Percentiles rank a stretch among this genome's conserved stretches.
These are phyloP conservation scores for Onygenales sp. DNA, from an alignment of 2,329 filamentous ascomycete species.

Conservation along the genomic window DNA sequence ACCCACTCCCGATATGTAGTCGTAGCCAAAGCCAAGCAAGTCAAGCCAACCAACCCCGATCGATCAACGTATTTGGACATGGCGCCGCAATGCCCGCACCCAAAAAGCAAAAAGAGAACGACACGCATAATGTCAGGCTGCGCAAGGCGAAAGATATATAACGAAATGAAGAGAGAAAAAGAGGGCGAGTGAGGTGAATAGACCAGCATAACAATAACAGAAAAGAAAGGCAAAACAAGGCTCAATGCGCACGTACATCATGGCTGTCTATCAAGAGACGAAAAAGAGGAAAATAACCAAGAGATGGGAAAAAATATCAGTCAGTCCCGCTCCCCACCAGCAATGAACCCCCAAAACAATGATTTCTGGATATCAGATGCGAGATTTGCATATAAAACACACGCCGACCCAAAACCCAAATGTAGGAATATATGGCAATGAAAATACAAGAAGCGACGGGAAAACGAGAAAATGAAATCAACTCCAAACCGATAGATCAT, in stretches of 20 bases:
- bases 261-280: constrained; percentile 6
- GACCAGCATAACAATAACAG: constrained; percentile 11
- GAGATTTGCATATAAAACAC: constrained; percentile 7
- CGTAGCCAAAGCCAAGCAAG: background rate
- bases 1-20: background rate
- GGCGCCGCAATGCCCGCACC: background rate
- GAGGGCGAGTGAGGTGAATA: constrained; percentile 8
- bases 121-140: background rate
- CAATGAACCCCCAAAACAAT: constrained; percentile 7
- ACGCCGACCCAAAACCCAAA: constrained; percentile 5
- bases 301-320: background rate
- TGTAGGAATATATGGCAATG: constrained; percentile 6
- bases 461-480: constrained; percentile 3
- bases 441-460: constrained; percentile 1
- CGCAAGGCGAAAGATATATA: background rate
- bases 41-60: no score
- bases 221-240: background rate
- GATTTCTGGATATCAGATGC: constrained; percentile 10
- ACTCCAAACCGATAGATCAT: constrained; percentile 6
- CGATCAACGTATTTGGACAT: background rate
- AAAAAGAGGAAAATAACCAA: constrained; percentile 3
- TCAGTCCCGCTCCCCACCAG: constrained; percentile 7
- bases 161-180: constrained; percentile 7
- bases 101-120: background rate
- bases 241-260: constrained; percentile 9